These are phyloP conservation scores for Macrolepiota dolichaula DNA, from an alignment of 768 basidiomycete species.

Conservation along the genomic window DNA sequence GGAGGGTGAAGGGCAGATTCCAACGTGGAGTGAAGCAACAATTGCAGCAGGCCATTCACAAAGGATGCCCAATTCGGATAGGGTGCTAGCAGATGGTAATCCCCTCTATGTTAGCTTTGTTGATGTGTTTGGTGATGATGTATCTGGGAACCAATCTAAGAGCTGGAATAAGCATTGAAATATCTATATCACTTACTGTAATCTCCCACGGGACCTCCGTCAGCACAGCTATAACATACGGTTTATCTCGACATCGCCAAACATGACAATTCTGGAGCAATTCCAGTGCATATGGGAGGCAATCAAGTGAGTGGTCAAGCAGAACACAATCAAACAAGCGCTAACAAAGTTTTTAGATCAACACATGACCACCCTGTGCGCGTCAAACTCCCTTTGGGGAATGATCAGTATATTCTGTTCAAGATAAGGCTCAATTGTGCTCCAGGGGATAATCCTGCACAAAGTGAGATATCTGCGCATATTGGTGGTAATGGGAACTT, in stretches of 20 bases:
- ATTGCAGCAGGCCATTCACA: constrained; percentile 11
- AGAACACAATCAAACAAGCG: no score
- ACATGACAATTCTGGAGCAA: constrained; percentile 35
- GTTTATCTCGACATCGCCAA: constrained; percentile 26
- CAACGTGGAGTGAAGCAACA: constrained; percentile 19
- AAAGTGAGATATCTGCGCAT: constrained; percentile 34
- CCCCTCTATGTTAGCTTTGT: no score
- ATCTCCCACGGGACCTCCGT: no score
- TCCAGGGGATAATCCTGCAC: constrained; percentile 37
- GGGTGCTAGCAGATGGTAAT: no score
- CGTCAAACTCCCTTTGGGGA: no score
- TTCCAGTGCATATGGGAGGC: constrained; percentile 27
- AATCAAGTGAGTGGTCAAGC: constrained; percentile 25
- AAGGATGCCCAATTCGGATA: no score
- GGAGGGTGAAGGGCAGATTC: constrained; percentile 15
- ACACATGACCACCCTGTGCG: constrained; percentile 29
- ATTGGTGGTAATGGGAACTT: constrained; percentile 37
- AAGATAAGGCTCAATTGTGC: constrained; percentile 24
- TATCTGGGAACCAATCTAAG: no score
- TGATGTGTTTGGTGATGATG: no score
- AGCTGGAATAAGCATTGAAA: no score
- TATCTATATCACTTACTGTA: no score
- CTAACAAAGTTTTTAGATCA: no score
- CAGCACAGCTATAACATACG: no score
- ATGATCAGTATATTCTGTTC: constrained; percentile 22